Evolutionary conservation across 495 filamentous ascomycete species (phyloP), one percentile per base, ranked within the genome.

Genomic region (Oleoguttula mirabilis): DNA sequence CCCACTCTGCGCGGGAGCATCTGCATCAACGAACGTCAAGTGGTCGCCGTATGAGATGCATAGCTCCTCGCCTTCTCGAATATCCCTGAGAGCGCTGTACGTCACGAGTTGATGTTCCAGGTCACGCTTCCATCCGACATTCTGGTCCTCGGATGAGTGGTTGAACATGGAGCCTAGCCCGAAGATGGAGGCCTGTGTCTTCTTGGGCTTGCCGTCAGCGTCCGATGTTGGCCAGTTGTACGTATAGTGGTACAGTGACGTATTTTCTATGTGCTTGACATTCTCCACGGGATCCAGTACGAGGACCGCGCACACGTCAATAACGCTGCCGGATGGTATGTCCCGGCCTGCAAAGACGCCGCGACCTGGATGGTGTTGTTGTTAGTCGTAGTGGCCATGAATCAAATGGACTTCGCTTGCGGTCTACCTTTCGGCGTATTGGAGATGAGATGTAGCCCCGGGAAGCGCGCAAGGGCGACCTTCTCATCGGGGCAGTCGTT

Each of bases 131-230:
- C 69, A 76, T 4, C 60, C 68, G 3, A 76, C 68, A 47, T 76
- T 77, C 43, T 76, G 71, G 14, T 55, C 39, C 12, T 48, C 41
- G 0, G 47, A 52, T 2, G 68, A 70, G 46, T 77, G 74, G 46
- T 78, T 77, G 57, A 78, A 73, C 63, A 76, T 67, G 24, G 59
- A 64, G 20, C 73, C 75, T 2, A 78, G 56, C 4, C 72, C 71
- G 8, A 76, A 60, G 17, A 73, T 53, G 10, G 76, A 48, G n/a
- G 73, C 75, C 55, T 77, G 70, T 3, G 51, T 50, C 34, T 51
- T 36, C 32, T 49, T 10, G 11, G 20, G 5, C 43, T 45, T 54
- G 12, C 10, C 25, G 14, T 54, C 27, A 27, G 17, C 36, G 2
- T 22, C 32, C 14, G 55, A 51, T 24, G 51, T 22, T 28, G 66